Percentiles rank a stretch among this genome's conserved stretches.
Conservation (phyloP, 306 rosid species). For the Begonia masoniana region DNA sequence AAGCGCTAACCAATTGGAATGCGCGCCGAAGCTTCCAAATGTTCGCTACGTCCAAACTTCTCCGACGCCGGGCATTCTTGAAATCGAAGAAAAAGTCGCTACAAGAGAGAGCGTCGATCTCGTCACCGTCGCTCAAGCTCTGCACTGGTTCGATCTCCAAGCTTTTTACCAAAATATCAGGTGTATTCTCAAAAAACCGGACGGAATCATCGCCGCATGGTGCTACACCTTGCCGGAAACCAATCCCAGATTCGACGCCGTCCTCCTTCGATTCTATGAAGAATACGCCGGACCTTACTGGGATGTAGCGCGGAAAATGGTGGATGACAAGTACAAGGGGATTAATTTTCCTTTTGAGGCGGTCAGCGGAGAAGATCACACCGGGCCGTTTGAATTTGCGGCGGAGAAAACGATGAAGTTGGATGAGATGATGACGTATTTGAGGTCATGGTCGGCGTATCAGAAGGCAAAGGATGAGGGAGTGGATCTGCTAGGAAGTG, state of each 20-base stretch:
- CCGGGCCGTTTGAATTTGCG: conserved; percentile 59
- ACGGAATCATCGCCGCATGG: conserved; percentile 69
- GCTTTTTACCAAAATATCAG: conserved; percentile 47
- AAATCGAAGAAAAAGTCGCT: conserved; percentile 35
- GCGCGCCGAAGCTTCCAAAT: conserved; percentile 43
- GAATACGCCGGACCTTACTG: conserved; percentile 24
- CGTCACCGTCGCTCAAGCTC: conserved; percentile 59
- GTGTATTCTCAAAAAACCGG: conserved; percentile 50
- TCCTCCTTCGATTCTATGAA: conserved; percentile 13
- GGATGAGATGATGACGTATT: conserved; percentile 31
- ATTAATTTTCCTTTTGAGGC: conserved; percentile 70
- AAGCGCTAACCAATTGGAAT: conserved; percentile 42
- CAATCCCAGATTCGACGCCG: conserved; percentile 17
- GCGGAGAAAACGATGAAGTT: conserved; percentile 34
- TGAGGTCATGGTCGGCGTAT: conserved; percentile 69
- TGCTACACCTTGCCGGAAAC: conserved; percentile 49
- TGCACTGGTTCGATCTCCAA: conserved; percentile 64
- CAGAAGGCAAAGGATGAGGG: conserved; percentile 59
- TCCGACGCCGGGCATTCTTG: conserved; percentile 30
- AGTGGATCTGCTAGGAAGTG: conserved; percentile 45
- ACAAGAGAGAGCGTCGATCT: conserved; percentile 39
- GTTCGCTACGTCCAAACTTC: conserved; percentile 42
- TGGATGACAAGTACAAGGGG: conserved; percentile 31
- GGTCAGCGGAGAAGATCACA: conserved; percentile 36
- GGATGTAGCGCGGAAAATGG: conserved; percentile 35